Evolutionary conservation across 1,139 yeast species (phyloP), one percentile per base, ranked within the genome.

Genomic region (Insectozyma bohioensis): DNA sequence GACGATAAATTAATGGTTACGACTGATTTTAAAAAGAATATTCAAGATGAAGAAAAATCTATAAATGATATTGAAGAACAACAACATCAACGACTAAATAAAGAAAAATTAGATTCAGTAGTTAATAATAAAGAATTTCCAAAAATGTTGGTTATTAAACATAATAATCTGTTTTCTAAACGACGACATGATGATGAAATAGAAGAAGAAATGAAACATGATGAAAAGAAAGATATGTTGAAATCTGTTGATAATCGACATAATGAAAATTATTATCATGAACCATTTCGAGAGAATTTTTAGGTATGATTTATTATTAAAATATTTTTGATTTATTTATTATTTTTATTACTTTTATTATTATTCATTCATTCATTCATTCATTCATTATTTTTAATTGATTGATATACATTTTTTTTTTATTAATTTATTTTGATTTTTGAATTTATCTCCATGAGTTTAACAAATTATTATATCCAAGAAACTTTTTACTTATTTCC

Each of bases 211-310:
- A n/a, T n/a, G n/a, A n/a, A n/a, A n/a, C n/a, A n/a, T n/a, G n/a
- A n/a, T n/a, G n/a, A n/a, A n/a, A n/a, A n/a, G n/a, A n/a, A n/a
- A n/a, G n/a, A n/a, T n/a, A n/a, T n/a, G n/a, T n/a, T n/a, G n/a
- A n/a, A n/a, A n/a, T n/a, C n/a, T 11, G 25, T 20, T 20, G 18
- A 17, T 6, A 28, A 17, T 16, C 3, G 22, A 12, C 12, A 24
- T 11, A 12, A 13, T 9, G 23, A 24, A n/a, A 13, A 30, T 12
- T 30, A 18, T 11, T 30, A 30, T 24, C 33, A 30, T 24, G n/a
- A 30, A 24, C 33, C 33, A 19, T 30, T 30, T 11, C 33, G 33
- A 30, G 33, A 30, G 26, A 26, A 25, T n/a, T n/a, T n/a, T n/a
- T n/a, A n/a, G n/a, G n/a, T n/a, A 14, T 13, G 21, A 16, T 5